Evolutionary conservation across 306 rosid genomes (phyloP).

Genomic region (Cicer judaicum): DNA sequence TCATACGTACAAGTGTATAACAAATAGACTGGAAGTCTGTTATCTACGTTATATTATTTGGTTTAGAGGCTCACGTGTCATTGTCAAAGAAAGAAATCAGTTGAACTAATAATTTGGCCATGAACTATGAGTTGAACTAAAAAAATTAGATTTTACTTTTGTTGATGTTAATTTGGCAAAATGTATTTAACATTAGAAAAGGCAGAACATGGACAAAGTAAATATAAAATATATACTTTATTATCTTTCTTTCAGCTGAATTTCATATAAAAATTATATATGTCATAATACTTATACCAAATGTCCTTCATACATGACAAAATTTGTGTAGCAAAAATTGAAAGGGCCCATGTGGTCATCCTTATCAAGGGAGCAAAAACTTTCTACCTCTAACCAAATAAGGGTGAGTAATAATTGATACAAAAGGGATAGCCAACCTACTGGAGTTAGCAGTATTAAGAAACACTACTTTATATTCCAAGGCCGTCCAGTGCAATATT

Average conservation of each 20-base stretch:
- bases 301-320: slow-evolving; percentile 27
- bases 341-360: slow-evolving; percentile 24
- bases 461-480: slow-evolving; percentile 43
- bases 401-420: slow-evolving; percentile 31
- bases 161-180: background rate
- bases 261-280: background rate
- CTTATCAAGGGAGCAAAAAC: slow-evolving; percentile 26
- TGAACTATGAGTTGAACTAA: background rate
- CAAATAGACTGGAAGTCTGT: background rate
- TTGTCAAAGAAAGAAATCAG: no score
- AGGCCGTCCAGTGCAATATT: slow-evolving; percentile 42
- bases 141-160: background rate
- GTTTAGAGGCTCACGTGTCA: no score
- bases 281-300: slow-evolving; percentile 22
- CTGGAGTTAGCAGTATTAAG: slow-evolving; percentile 29
- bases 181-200: background rate
- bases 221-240: slow-evolving; percentile 9
- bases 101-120: background rate
- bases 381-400: slow-evolving; percentile 38
- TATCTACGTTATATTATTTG: no score
- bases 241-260: slow-evolving; percentile 5
- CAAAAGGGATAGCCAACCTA: slow-evolving; percentile 34
- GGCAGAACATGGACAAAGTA: background rate
- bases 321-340: slow-evolving; percentile 29
- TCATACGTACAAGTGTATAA: background rate